Evolutionary conservation across 345 rosid genomes (phyloP), one percentile per base, ranked within the genome.

Genomic region (Heritiera fomes): DNA sequence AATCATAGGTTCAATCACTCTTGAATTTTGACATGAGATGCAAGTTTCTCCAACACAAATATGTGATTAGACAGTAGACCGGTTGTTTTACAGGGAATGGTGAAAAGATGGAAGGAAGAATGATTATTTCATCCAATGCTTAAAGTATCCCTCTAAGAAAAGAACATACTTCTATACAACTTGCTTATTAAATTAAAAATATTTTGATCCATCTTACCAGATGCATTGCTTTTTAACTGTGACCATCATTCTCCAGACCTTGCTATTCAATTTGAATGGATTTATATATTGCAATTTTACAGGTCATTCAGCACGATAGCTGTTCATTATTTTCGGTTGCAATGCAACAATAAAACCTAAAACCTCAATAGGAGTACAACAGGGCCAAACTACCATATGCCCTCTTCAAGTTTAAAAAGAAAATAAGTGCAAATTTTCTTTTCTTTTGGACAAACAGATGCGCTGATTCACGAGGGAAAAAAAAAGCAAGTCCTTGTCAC

Each of bases 1-100:
- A 67, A 67, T 45, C 30, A 45, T 43, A 43, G 52, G 52, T 67
- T 67, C 72, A 67, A n/a, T 67, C 52, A 67, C 72, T 43, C 52
- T 7, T 65, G 70, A 67, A 3, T 43, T 67, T 43, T 43, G 9
- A 45, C 52, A 67, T 43, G 34, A 41, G 15, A 67, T 9, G 52
- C 14, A 43, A 43, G 52, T 67, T 67, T 43, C 6, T n/a, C 32
- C 2, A 67, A 43, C 52, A n/a, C 23, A 66, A 66, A 18, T 7
- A 41, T n/a, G 8, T 43, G 32, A 66, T 66, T 18, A 41, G 30
- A 10, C 50, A 9, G 50, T 67, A 5, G 3, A 18, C 23, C 30
- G 9, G 14, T 43, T 11, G 11, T 41, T 43, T 17, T 65, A 65
- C 23, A 2, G 45, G 30, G 17, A 61, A 32, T 17, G 47, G 28